Conservation (phyloP, 306 rosid genomes). For the Dicorynia guianensis region DNA sequence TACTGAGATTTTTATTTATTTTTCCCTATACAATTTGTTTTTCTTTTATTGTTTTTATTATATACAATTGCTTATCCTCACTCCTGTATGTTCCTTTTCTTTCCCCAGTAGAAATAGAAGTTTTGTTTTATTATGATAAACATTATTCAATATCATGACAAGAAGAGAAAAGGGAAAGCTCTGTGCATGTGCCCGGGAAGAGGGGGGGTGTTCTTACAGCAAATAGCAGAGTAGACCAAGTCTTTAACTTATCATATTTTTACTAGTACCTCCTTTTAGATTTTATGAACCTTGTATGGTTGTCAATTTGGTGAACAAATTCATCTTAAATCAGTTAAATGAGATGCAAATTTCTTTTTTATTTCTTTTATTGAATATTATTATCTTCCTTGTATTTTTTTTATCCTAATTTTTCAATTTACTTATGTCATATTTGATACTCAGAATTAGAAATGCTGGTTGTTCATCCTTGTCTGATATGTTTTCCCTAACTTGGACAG, state of each 20-base stretch:
- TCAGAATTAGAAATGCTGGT: constrained; percentile 23
- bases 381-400: not conserved
- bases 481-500: constrained; percentile 60
- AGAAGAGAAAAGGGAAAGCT: no score
- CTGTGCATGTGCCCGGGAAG: no score
- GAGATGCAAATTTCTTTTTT: constrained; percentile 11
- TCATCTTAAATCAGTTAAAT: constrained; percentile 18
- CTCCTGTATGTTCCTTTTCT: not conserved
- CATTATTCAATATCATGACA: no score
- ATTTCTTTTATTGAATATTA: not conserved
- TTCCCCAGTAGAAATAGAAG: not conserved
- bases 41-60: not conserved
- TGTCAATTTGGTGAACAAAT: not conserved
- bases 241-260: not conserved
- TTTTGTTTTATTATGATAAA: not conserved
- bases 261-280: not conserved
- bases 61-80: not conserved
- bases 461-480: constrained; percentile 39
- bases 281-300: not conserved
- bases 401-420: constrained; percentile 5
- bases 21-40: not conserved
- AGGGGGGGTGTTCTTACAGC: no score
- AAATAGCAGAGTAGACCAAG: not conserved
- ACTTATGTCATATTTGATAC: not conserved
- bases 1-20: not conserved